Evolutionary conservation across 192 early-diverging fungal genomes (phyloP), one percentile per base, ranked within the genome.

Genomic region (Phycomyces blakesleeanus): DNA sequence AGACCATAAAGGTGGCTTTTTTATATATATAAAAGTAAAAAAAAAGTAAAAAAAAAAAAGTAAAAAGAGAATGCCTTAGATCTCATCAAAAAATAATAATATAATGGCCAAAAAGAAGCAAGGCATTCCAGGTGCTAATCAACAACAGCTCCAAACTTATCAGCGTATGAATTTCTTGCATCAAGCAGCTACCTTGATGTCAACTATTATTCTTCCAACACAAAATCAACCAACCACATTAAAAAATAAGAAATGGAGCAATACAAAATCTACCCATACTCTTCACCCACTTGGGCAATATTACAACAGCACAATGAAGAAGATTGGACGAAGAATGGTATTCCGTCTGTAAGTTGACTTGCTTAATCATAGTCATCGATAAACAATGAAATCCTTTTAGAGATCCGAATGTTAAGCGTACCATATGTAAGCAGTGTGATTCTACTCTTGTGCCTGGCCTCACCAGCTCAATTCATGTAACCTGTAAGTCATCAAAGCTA

Each of bases 111-210:
- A 52, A 37, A 57, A 47, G 40, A 58, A 59, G 41, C 39, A 39
- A 40, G 22, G 51, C 18, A 59, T 21, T 39, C 57, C 47, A 21
- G 47, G 57, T 34, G 56, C 60, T 22, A 63, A 54, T 9, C 61
- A 60, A 15, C 57, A 82, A 25, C 77, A 85, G 44, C 41, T 67
- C 0, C 81, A 88, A 55, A 70, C 79, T 34, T 86, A 77, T 74
- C 83, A 86, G 42, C 76, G 85, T 15, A 81, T 88, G 80, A 85
- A 85, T 63, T 86, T 85, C 59, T 63, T 88, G 18, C 79, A 88
- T 55, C 85, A 86, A 50, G 86, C 86, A 11, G 81, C 85, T 0
- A 68, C 71, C 29, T 74, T 82, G 25, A 76, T 88, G 81, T 71
- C 84, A n/a, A 76, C 71, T 16, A 61, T 78, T 42, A 51, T 57